These are phyloP conservation scores for Torulaspora globosa DNA, from an alignment of 1,139 yeast species.

Conservation along the genomic window DNA sequence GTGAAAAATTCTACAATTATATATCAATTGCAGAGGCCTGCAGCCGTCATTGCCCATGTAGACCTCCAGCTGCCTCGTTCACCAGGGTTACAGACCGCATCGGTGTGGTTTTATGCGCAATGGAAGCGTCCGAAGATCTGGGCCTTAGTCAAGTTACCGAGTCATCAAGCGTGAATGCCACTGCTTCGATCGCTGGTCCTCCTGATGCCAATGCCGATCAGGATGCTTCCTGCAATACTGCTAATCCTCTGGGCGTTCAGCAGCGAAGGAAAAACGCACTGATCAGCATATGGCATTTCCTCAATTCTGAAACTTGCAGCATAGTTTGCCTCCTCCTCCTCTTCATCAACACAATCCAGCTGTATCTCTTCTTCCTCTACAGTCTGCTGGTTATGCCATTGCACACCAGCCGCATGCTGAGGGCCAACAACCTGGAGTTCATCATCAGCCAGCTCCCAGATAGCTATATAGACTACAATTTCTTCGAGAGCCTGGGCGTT, in stretches of 20 bases:
- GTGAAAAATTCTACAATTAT: not conserved
- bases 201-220: no score
- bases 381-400: constrained; percentile 2
- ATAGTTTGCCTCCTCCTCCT: constrained; percentile 3
- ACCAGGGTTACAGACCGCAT: no score
- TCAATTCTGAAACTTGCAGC: constrained; percentile 5
- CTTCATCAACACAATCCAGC: constrained; percentile 8
- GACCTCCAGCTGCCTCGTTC: no score
- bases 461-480: constrained; percentile 9
- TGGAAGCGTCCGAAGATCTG: no score
- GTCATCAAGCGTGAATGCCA: no score
- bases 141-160: no score
- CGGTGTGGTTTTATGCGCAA: no score
- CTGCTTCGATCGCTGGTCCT: no score
- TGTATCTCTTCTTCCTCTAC: constrained; percentile 8
- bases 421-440: constrained; percentile 6
- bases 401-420: constrained; percentile 2
- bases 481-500: constrained; percentile 1
- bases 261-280: not conserved
- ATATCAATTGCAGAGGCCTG: not conserved
- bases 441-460: constrained; percentile 12
- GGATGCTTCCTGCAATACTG: no score
- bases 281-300: not conserved
- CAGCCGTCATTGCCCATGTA: no score
- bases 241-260: no score